Conservation (phyloP, 768 basidiomycete genomes). For the Pholiota microspora region DNA sequence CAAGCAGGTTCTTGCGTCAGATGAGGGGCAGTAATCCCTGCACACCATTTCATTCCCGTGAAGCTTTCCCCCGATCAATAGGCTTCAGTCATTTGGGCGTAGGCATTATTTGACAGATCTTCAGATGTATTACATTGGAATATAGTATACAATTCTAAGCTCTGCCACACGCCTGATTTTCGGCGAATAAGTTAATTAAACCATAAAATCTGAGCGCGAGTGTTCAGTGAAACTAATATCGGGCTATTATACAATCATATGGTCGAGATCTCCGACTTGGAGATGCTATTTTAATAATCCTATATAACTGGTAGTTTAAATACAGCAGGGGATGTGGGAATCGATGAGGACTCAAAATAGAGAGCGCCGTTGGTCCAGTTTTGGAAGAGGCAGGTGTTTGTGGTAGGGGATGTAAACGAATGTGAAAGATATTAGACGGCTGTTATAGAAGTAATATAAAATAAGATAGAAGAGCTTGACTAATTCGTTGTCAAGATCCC, state of each 20-base stretch:
- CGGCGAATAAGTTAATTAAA: neutral
- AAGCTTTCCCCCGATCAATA: slow-evolving; percentile 2
- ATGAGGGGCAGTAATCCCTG: slow-evolving; percentile 10
- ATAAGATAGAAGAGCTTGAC: neutral
- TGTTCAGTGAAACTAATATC: too few species aligned
- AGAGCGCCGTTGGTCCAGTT: too few species aligned
- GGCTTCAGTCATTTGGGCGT: neutral
- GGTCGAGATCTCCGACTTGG: too few species aligned
- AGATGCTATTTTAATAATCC: too few species aligned
- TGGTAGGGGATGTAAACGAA: neutral
- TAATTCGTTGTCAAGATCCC: too few species aligned
- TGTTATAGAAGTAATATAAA: neutral
- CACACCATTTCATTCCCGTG: neutral
- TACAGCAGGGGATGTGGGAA: too few species aligned
- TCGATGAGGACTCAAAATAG: too few species aligned
- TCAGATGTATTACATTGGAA: neutral
- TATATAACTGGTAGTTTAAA: too few species aligned
- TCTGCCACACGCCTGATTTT: neutral
- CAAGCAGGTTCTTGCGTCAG: slow-evolving; percentile 30
- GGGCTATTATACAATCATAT: too few species aligned
- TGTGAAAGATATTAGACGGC: neutral
- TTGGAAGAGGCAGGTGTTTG: too few species aligned
- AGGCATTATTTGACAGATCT: neutral
- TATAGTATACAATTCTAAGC: neutral
- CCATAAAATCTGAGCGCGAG: neutral